A percentile compares a stretch with the other conserved stretches of the same genome.
Conservation (phyloP, 345 rosid species). For the Gossypium australe region DNA sequence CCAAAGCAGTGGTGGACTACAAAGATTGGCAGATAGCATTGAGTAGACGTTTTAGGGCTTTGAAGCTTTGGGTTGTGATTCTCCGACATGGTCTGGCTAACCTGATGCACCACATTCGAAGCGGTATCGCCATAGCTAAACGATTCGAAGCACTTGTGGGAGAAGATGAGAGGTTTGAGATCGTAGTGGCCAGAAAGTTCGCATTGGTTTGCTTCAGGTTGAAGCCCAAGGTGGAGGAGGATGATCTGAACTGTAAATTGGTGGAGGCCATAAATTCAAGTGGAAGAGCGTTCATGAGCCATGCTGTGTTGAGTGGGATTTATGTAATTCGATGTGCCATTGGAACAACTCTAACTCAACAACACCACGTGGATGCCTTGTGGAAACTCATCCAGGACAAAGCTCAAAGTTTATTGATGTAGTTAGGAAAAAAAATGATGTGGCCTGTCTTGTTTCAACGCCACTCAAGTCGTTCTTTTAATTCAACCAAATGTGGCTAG, state of each 20-base stretch:
- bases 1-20: conserved; percentile 31
- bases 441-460: not conserved
- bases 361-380: no score
- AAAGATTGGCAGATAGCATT: conserved; percentile 47
- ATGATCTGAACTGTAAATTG: no score
- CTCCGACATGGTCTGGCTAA: conserved; percentile 21
- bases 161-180: conserved; percentile 36
- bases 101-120: conserved; percentile 17
- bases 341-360: no score
- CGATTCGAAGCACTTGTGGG: conserved; percentile 26
- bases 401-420: no score
- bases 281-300: no score
- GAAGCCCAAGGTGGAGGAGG: not conserved
- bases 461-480: no score
- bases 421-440: no score
- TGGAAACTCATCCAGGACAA: no score
- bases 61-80: conserved; percentile 34
- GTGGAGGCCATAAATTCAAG: no score
- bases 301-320: no score
- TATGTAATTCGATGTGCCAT: no score
- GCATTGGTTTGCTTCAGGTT: conserved; percentile 38
- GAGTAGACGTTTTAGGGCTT: conserved; percentile 23
- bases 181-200: conserved; percentile 29
- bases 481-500: no score
- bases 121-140: conserved; percentile 19